phyloP scores from a whole-genome alignment of 352 stramenopile genomes.

The Thalassiosira livingstoniorum region DNA sequence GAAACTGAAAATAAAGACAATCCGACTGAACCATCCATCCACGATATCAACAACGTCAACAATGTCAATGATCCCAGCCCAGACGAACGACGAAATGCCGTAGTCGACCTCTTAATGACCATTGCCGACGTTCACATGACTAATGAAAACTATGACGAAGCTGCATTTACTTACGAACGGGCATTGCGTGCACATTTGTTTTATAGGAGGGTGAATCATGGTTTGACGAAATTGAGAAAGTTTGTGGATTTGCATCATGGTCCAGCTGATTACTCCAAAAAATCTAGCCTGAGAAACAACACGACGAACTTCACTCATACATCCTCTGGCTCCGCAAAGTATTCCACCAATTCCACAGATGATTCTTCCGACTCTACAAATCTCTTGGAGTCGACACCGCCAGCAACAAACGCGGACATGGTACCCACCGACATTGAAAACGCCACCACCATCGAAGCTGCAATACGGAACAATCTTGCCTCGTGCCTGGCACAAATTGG shows the following conservation, averaged over 20 bases:
- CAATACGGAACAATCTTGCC: constrained; percentile 49
- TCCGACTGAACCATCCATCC: too few relatives aligned
- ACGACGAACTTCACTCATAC: not conserved
- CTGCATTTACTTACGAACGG: constrained; percentile 40
- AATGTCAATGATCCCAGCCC: constrained; percentile 21
- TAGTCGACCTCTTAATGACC: constrained; percentile 47
- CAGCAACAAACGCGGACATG: constrained; percentile 1
- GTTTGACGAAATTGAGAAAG: too few relatives aligned
- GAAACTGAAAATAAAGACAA: not conserved
- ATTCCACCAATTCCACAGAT: too few relatives aligned
- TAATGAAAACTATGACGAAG: constrained; percentile 44
- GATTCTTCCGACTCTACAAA: too few relatives aligned
- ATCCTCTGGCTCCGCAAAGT: too few relatives aligned
- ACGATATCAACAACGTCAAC: not conserved
- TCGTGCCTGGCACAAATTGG: constrained; percentile 38
- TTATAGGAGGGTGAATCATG: constrained; percentile 31
- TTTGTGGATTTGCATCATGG: too few relatives aligned
- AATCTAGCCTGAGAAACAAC: not conserved
- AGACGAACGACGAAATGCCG: constrained; percentile 37
- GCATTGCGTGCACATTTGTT: constrained; percentile 44
- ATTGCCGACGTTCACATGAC: constrained; percentile 37
- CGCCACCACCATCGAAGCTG: constrained; percentile 50
- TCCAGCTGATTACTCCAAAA: constrained; percentile 28
- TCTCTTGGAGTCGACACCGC: constrained; percentile 3
- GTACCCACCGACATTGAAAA: constrained; percentile 34